These are phyloP conservation scores for Talaromyces liani DNA, from an alignment of 495 filamentous ascomycete species.

Conservation along the genomic window DNA sequence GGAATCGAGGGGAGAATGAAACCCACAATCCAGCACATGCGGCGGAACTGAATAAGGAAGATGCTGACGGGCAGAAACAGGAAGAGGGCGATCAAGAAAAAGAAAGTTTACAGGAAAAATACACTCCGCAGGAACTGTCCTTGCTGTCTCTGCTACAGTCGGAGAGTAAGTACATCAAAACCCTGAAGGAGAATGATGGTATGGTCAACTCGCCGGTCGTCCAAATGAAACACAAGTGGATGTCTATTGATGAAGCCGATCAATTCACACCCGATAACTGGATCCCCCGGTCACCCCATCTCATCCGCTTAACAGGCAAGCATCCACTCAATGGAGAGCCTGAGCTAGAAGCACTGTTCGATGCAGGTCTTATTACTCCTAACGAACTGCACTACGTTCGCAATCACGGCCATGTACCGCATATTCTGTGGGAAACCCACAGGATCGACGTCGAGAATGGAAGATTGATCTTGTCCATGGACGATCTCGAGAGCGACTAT, in stretches of 20 bases:
- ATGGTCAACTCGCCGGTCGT: conserved; percentile 13
- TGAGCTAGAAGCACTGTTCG: conserved; percentile 13
- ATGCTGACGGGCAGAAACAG: neutral
- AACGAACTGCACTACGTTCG: conserved; percentile 52
- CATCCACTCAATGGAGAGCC: conserved; percentile 27
- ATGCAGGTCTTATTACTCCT: conserved; percentile 39
- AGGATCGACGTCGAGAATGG: conserved; percentile 47
- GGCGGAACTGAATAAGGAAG: neutral
- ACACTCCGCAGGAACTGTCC: conserved; percentile 19
- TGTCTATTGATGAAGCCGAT: conserved; percentile 22
- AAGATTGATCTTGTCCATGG: conserved; percentile 40
- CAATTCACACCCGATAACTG: conserved; percentile 29
- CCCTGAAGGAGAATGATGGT: conserved; percentile 21
- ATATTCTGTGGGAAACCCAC: conserved; percentile 36
- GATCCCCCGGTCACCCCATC: conserved; percentile 20
- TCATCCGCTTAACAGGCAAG: conserved; percentile 27
- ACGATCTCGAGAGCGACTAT: conserved; percentile 46
- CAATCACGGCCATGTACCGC: conserved; percentile 57
- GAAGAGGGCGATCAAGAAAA: conserved; percentile 5
- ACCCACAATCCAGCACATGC: neutral
- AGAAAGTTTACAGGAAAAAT: conserved; percentile 11
- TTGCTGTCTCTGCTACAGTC: conserved; percentile 13
- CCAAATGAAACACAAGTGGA: neutral
- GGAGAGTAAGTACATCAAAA: conserved; percentile 14
- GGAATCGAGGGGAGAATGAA: conserved; percentile 5